Base-by-base conservation (phyloP, 2,329 filamentous ascomycete genomes). In the Xylariaceae sp. region DNA sequence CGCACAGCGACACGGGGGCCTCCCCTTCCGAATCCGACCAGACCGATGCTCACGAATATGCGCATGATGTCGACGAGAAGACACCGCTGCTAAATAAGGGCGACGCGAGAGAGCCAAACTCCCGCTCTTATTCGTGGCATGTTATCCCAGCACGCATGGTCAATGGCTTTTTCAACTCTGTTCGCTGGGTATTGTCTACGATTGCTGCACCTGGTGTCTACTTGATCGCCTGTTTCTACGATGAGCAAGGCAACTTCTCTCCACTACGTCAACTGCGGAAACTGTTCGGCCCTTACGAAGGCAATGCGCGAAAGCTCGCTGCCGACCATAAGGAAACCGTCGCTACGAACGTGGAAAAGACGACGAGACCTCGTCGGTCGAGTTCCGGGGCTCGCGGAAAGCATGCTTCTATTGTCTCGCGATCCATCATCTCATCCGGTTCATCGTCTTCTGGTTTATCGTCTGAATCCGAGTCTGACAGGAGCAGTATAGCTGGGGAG, bases 141-240 rank as follows among this genome's bases (percentile, higher is more conserved):
- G 54, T 68, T 26, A 67, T 88, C 47, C 82, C 87, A 15, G 78
- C 82, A 63, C 80, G 81, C 54, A 74, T 96, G 45, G 82, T 82
- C 32, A 77, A 78, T 43, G 80, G 81, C 44, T 69, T 96, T 43
- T 75, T 91, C 46, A 81, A 85, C 53, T 86, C 87, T 4, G 73
- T 95, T 53, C 81, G 83, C 52, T 87, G 87, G 68, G 73, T 96
- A 35, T 66, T 95, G 41, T 84, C 85, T 37, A 87, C 87, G 12
- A 68, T 97, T 45, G 78, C 85, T 19, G 82, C 85, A 17, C 91
- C 91, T 1, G 87, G 84, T 15, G 78, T 89, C 37, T 96, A 91
- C 65, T 66, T 95, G 42, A 79, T 90, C 45, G 84, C 87, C 50
- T 89, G 79, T 60, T 85, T 97, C 55, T 91, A 87, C 67, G 83